Evolutionary conservation across 192 early-diverging fungal species (phyloP), one percentile per base, ranked within the genome.

Genomic region (Coemansia pectinata): DNA sequence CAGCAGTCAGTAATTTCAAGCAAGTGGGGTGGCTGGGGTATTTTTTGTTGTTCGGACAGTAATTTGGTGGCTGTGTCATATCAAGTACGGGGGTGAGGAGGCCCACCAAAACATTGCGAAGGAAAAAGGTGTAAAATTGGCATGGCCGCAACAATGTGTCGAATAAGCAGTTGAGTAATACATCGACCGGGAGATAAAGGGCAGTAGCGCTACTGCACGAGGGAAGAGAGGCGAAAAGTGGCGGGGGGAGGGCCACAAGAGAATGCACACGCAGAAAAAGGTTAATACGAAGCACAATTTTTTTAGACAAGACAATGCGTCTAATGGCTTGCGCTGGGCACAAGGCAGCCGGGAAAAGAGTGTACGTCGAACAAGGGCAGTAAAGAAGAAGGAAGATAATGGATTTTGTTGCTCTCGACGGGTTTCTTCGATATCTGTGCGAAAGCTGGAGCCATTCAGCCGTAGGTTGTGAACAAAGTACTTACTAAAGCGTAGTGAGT

Each of bases 401-500:
- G 55, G 31, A 2, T 57, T 27, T 29, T 55, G 29, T n/a, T 57
- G 55, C 15, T 17, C 15, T 31, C 15, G 25, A 15, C 55, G 15
- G 15, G 15, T 12, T 34, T 34, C 48, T 25, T 23, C 55, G 15
- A 31, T 17, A 31, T 29, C 55, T 57, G 55, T 57, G 55, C 55
- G 29, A 29, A 31, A 7, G 55, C 55, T 57, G 55, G 15, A 31
- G 27, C 27, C 55, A 31, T 57, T 57, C 55, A 57, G 15, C 12
- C 4, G 2, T 31, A 23, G 66, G 41, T 11, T 41, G 40, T 34
- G 42, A 47, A 44, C 21, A 33, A 31, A 45, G 36, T 23, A 70
- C 79, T 58, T 82, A 82, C 79, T 76, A 83, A 66, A 25, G 64
- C 63, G 61, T 72, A 83, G 52, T 83, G 80, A 17, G 75, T 53